Base-by-base conservation (phyloP, 768 basidiomycete genomes). In the Macrocybe gigantea region DNA sequence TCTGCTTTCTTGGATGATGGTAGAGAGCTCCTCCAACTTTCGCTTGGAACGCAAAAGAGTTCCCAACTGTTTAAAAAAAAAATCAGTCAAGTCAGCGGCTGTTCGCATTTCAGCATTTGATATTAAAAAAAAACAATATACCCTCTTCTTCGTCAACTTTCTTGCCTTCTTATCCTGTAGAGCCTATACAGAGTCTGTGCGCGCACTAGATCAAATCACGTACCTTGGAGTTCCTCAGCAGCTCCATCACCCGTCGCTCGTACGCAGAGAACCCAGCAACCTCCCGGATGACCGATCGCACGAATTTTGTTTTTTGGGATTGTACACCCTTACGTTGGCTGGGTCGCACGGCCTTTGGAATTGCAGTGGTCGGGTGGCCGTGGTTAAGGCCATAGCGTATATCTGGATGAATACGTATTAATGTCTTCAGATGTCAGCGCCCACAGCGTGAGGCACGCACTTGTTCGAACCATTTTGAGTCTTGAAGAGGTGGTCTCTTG, bases 141-240 rank as follows among this genome's bases (percentile, higher is more conserved):
- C 95, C 79, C 93, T 85, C 79, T 95, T 97, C 85, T 99, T 99
- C 60, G 93, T 94, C 78, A 98, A 77, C 77, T 98, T 98, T 69
- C 93, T 81, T 51, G 95, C 95, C 74, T 95, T 97, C 84, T 99
- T 99, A 70, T 99, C 95, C 93, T 93, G 42, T 33, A 44, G 22
- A 15, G 32, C 35, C 8, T 33, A 12, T 12, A 33, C 29, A 32
- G n/a, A 34, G 42, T 13, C 42, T 34, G 45, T 5, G 11, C 30
- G 37, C 40, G 11, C 14, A 4, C 15, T 47, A 29, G 36, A 33
- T 39, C 15, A 33, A 41, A 45, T 44, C 34, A 66, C 85, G 57
- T 65, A 88, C 88, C 78, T 95, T 96, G 54, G 91, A 93, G 82
- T 96, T 97, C 72, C 94, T 84, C 76, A 96, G 70, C 80, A 99